Evolutionary conservation across 129 eudicot genomes (phyloP).

Genomic region (Calendula officinalis): DNA sequence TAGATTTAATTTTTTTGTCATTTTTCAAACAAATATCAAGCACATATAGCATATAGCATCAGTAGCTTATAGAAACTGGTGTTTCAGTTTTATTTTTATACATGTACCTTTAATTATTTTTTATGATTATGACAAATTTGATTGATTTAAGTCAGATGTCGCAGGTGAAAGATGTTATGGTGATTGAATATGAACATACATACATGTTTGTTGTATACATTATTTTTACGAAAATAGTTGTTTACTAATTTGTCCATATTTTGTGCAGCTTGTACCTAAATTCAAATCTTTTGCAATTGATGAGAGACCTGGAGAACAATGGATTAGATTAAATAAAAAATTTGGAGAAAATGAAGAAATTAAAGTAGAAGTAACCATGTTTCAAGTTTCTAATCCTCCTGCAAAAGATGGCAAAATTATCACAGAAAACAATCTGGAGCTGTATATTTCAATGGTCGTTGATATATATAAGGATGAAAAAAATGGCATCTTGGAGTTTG

Average conservation of each 20-base stretch:
- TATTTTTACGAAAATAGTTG: too few species aligned
- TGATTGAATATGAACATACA: not conserved
- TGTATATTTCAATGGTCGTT: constrained; percentile 62
- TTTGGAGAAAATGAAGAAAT: constrained; percentile 79
- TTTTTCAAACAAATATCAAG: too few species aligned
- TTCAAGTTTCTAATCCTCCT: constrained; percentile 54
- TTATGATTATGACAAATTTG: not conserved
- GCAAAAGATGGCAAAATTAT: constrained; percentile 37
- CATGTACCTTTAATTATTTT: not conserved
- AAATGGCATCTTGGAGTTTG: constrained; percentile 57
- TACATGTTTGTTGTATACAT: not conserved
- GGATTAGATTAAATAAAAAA: constrained; percentile 68
- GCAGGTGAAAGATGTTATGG: not conserved
- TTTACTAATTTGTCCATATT: constrained; percentile 5
- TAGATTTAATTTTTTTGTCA: too few species aligned
- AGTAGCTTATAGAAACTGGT: too few species aligned
- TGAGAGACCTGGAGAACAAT: constrained; percentile 81
- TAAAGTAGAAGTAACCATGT: constrained; percentile 86
- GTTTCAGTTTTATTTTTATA: not conserved
- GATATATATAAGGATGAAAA: constrained; percentile 58
- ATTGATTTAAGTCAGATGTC: not conserved
- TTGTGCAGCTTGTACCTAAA: constrained; percentile 47
- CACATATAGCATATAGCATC: too few species aligned
- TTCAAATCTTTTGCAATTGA: constrained; percentile 61
- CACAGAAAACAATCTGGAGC: constrained; percentile 48